Evolutionary conservation across 305 asterid species (phyloP).

Genomic region (Stenogyne calaminthoides): DNA sequence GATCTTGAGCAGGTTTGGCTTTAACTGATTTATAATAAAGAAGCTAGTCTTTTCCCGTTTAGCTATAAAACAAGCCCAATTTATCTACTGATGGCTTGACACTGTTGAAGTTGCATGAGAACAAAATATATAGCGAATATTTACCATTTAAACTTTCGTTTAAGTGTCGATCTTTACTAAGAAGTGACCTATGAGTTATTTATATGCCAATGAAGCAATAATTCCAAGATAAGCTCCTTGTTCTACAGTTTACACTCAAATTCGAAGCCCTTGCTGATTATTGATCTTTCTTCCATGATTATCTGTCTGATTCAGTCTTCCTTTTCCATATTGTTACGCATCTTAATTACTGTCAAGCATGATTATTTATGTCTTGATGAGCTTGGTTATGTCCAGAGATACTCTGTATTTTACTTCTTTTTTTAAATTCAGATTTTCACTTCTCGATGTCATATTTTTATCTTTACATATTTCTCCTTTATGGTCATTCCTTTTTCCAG

Average conservation of each 20-base stretch:
- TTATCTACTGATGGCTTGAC: neutral
- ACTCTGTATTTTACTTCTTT: neutral
- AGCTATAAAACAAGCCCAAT: neutral
- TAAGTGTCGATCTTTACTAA: neutral
- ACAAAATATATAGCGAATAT: neutral
- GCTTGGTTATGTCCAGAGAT: slow-evolving; percentile 6
- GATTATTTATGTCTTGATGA: slow-evolving; percentile 3
- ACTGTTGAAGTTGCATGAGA: neutral
- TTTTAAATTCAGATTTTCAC: neutral
- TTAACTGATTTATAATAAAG: no score
- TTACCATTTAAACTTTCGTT: no score
- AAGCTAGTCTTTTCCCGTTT: no score
- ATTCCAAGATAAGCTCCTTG: no score
- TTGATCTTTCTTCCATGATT: neutral
- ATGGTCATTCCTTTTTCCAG: slow-evolving; percentile 43
- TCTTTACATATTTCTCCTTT: slow-evolving; percentile 23
- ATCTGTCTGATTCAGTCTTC: neutral
- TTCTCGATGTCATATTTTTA: slow-evolving; percentile 9
- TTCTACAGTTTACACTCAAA: neutral
- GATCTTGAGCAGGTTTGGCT: slow-evolving; percentile 59
- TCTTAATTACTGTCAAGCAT: neutral
- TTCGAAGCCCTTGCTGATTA: neutral
- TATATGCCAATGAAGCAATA: neutral
- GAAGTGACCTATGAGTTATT: neutral
- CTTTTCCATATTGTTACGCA: neutral